Percentiles rank a stretch among this genome's conserved stretches.
Conservation (phyloP, 1,284 basidiomycete species). For the Melampsora abietis-canadensis region DNA sequence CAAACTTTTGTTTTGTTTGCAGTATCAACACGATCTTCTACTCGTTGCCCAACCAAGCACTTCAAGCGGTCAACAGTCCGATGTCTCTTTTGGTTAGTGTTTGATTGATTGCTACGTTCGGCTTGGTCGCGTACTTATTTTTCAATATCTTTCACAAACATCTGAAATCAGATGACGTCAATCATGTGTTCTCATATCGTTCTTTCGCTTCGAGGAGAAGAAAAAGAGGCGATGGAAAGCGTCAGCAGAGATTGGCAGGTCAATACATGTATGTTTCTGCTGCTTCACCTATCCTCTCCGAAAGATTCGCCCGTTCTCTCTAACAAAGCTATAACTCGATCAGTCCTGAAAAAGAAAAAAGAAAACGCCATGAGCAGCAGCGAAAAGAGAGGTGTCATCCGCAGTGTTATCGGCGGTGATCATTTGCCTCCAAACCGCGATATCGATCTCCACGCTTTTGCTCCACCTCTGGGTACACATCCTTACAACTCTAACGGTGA, state of each 20-base stretch:
- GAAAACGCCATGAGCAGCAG: not conserved
- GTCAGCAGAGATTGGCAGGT: constrained; percentile 42
- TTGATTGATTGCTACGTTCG: no score
- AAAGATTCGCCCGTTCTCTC: not conserved
- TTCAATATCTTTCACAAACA: not conserved
- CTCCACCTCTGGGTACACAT: constrained; percentile 3
- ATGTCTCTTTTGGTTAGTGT: constrained; percentile 41
- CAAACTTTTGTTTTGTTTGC: not conserved
- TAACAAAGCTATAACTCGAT: not conserved
- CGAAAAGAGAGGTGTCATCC: constrained; percentile 18
- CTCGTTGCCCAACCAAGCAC: constrained; percentile 35
- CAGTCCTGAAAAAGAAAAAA: constrained; percentile 33
- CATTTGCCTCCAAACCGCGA: constrained; percentile 12
- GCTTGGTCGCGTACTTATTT: not conserved
- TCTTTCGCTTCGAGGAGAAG: constrained; percentile 36
- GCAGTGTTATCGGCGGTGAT: constrained; percentile 10
- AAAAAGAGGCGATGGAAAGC: constrained; percentile 30
- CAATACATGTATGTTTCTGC: constrained; percentile 33
- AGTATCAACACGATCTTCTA: constrained; percentile 43
- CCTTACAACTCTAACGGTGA: not conserved
- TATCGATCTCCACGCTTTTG: constrained; percentile 30
- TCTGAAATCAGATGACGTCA: constrained; percentile 32
- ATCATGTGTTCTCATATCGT: constrained; percentile 43
- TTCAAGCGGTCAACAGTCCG: constrained; percentile 41
- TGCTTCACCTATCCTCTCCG: not conserved